Percentiles rank a stretch among this genome's conserved stretches.
phyloP scores from a whole-genome alignment of 192 early-diverging fungal genomes.

The Backusella tarrabulga region DNA sequence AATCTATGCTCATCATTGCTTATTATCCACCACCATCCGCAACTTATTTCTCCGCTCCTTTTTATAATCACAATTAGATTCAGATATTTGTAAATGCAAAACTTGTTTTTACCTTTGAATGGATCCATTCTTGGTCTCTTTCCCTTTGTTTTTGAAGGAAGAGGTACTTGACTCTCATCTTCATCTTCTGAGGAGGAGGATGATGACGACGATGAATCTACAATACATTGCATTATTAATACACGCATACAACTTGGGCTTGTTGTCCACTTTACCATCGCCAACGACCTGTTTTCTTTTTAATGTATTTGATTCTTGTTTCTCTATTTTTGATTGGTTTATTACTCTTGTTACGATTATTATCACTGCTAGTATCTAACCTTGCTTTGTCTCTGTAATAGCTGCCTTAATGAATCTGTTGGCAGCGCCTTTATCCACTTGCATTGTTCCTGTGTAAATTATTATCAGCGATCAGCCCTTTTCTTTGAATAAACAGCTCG shows the following conservation, averaged over 20 bases:
- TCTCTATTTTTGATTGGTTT: not conserved
- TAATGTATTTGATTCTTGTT: not conserved
- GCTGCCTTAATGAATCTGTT: slow-evolving; percentile 28
- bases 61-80: not conserved
- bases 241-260: not conserved
- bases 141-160: not conserved
- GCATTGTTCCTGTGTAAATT: slow-evolving; percentile 17
- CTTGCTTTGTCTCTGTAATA: not conserved
- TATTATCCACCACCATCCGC: no score
- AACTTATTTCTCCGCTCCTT: no score
- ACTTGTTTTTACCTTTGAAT: slow-evolving; percentile 1
- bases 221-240: not conserved
- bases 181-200: slow-evolving; percentile 9
- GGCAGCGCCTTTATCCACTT: slow-evolving; percentile 30
- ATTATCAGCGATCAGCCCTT: not conserved
- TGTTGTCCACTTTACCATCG: not conserved
- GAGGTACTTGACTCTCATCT: slow-evolving; percentile 4
- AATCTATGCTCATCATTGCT: no score
- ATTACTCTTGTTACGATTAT: not conserved
- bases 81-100: not conserved
- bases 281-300: not conserved
- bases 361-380: not conserved
- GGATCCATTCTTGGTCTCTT: slow-evolving; percentile 19
- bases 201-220: not conserved
- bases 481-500: not conserved